Conservation (phyloP, 371 early-diverging fungal species). For the Entomophthora muscae region DNA sequence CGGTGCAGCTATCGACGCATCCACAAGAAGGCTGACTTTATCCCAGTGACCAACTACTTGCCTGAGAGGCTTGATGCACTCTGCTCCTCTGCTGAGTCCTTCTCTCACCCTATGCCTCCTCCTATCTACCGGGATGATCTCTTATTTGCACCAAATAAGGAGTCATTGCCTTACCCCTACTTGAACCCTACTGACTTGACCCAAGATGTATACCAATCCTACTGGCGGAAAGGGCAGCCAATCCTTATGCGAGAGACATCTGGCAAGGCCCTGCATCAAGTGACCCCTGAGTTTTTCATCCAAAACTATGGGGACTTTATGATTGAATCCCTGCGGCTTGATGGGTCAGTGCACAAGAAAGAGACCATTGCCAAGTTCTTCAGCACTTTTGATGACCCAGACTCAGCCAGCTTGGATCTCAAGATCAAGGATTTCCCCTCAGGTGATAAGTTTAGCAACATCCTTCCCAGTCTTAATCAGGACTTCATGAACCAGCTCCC, state of each 20-base stretch:
- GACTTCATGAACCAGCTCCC: slow-evolving; percentile 38
- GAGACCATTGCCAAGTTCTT: neutral
- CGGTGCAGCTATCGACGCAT: neutral
- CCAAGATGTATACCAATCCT: neutral
- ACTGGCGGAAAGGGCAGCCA: neutral
- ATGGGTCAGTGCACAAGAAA: neutral
- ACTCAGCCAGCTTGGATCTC: neutral
- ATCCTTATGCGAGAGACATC: neutral
- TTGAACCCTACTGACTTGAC: neutral
- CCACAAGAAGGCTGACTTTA: slow-evolving; percentile 7
- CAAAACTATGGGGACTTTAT: neutral
- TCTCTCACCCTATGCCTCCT: neutral
- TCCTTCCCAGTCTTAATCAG: slow-evolving; percentile 26
- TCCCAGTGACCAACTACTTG: slow-evolving; percentile 21
- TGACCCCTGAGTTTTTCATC: neutral
- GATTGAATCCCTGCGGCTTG: neutral
- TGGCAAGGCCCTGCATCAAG: neutral
- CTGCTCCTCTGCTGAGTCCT: neutral
- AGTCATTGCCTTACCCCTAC: neutral
- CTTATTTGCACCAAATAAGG: neutral
- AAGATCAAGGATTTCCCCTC: slow-evolving; percentile 47
- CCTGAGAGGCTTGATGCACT: slow-evolving; percentile 12
- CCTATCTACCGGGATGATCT: neutral
- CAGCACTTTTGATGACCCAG: neutral
- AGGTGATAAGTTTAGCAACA: slow-evolving; percentile 22